Base-by-base conservation (phyloP, 805 yeast genomes). In the Barnettozyma sp. region DNA sequence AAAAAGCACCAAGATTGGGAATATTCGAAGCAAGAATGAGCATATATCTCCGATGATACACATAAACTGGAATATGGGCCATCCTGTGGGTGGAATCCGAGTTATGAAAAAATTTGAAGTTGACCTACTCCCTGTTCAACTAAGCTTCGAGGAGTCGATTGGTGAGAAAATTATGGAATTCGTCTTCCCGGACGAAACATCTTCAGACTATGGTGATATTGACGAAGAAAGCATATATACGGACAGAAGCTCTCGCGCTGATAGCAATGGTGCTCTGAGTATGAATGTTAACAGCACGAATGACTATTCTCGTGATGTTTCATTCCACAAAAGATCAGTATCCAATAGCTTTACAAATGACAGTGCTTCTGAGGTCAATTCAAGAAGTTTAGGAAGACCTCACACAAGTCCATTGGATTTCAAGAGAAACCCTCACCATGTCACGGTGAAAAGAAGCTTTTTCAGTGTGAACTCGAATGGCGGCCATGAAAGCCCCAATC, bases 71-170 rank as follows among this genome's bases (percentile, higher is more conserved):
- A 71, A 75, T n/a, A 73, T 82, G 78, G 72, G 81, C 35, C 75
- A 73, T 36, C 86, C 94, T 0, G 81, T 90, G 38, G 97, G 96
- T 22, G 97, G 97, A 9, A 86, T 88, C 34, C 72, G 82, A n/a
- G 78, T 88, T 17, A 66, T 88, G 60, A 77, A 76, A 40, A 62
- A 70, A 34, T 78, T 85, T 17, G 73, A 73, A 24, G 64, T 84
- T 14, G 56, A 60, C 2, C 55, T 85, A 13, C 68, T 71, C 35
- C 95, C 95, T 1, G 49, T 88, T 42, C 75, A 73, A 41, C 48
- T 90, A 3, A 82, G 79, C 44, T 55, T 90, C 25, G 97, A 88
- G 42, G 82, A 81, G 44, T 63, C 61, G 2, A 74, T 88, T 0
- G 80, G 87, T 1, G 70, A 69, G 26, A 71, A 69, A 45, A 54